These are phyloP conservation scores for Cryoendolithus antarcticus DNA, from an alignment of 2,329 filamentous ascomycete species.

Conservation along the genomic window DNA sequence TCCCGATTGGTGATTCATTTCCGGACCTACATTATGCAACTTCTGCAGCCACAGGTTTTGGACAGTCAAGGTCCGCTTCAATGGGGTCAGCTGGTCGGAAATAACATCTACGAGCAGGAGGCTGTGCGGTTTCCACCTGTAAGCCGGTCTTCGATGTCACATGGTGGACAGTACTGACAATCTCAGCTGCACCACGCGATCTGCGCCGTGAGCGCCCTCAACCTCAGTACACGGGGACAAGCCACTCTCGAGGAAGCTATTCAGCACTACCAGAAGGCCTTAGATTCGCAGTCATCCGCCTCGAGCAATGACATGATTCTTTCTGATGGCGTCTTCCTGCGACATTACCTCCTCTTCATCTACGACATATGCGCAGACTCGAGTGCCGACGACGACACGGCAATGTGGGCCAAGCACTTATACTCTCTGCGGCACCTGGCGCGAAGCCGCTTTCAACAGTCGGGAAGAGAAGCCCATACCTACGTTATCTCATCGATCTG, in stretches of 20 bases:
- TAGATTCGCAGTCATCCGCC: conserved; percentile 30
- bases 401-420: conserved; percentile 44
- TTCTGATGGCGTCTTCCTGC: conserved; percentile 44
- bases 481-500: conserved; percentile 44
- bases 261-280: conserved; percentile 43
- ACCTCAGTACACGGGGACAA: conserved; percentile 35
- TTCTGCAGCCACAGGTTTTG: too few relatives aligned
- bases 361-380: conserved; percentile 37
- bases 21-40: conserved; percentile 14
- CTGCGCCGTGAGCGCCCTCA: conserved; percentile 45
- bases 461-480: conserved; percentile 30
- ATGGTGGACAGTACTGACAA: conserved; percentile 4
- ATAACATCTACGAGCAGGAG: conserved; percentile 23
- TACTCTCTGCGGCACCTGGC: conserved; percentile 30
- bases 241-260: conserved; percentile 35
- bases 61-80: too few relatives aligned
- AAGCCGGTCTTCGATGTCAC: conserved; percentile 19
- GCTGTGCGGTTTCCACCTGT: conserved; percentile 40
- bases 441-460: conserved; percentile 15
- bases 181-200: conserved; percentile 43
- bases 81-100: too few relatives aligned
- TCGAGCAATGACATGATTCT: conserved; percentile 39
- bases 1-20: conserved; percentile 15
- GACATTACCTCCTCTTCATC: conserved; percentile 44
- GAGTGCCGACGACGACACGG: conserved; percentile 23